Conservation (phyloP, 2,329 filamentous ascomycete genomes). For the Dactylellina parvicollis region DNA sequence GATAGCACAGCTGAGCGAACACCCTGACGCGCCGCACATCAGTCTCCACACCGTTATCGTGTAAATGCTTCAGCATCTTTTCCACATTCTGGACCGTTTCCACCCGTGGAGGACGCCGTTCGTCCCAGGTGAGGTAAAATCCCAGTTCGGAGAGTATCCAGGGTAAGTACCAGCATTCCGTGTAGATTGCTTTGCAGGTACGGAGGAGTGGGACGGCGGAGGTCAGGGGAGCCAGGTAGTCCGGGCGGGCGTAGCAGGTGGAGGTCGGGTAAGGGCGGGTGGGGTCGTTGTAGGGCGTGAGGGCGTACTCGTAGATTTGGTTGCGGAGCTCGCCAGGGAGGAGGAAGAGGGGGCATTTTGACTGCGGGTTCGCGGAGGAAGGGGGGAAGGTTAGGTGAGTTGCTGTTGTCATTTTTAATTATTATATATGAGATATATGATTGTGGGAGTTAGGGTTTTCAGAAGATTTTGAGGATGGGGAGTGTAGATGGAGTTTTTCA, state of each 20-base stretch:
- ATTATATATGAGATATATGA: background rate
- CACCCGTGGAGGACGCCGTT: conserved; percentile 60
- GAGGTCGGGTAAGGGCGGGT: conserved; percentile 12
- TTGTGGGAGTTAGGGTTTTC: background rate
- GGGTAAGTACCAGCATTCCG: conserved; percentile 63
- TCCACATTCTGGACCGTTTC: conserved; percentile 55
- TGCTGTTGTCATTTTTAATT: background rate
- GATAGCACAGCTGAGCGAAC: conserved; percentile 63
- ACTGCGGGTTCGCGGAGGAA: background rate
- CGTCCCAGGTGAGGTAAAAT: conserved; percentile 60
- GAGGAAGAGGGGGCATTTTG: conserved; percentile 6
- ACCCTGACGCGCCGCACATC: conserved; percentile 60
- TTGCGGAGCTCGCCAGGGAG: conserved; percentile 66
- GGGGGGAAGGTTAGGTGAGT: background rate
- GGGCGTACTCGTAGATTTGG: conserved; percentile 63
- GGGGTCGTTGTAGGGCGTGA: conserved; percentile 62
- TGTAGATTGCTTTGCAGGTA: conserved; percentile 63
- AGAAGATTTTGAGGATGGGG: background rate
- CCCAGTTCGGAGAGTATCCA: conserved; percentile 62
- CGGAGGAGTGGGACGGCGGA: conserved; percentile 62
- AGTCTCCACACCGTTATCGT: conserved; percentile 55
- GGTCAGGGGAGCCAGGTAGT: conserved; percentile 61
- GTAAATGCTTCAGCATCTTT: conserved; percentile 15
- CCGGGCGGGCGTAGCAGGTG: conserved; percentile 62
- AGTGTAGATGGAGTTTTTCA: no score